Base-by-base conservation (phyloP, 2,329 filamentous ascomycete genomes). In the Herpotrichia juniperi region DNA sequence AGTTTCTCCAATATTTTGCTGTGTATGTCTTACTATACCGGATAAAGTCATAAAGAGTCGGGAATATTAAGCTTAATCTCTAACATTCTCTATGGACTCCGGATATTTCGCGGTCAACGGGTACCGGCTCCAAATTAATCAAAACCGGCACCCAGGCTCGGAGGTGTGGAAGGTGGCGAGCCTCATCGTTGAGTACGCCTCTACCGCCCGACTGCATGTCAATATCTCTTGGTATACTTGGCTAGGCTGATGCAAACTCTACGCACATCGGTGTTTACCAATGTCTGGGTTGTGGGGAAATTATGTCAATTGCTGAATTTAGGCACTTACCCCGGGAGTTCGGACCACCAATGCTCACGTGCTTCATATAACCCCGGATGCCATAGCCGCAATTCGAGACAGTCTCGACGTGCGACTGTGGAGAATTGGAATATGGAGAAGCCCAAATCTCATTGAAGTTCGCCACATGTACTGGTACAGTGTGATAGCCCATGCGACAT, bases 1-100 rank as follows among this genome's bases (percentile, higher is more conserved):
- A 19, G 46, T 9, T 35, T 43, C 28, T 51, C 17, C 40, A 44
- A 59, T 54, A 30, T 45, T 37, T 28, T 11, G 21, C 32, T 49
- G 43, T 22, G 48, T 43, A 37, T 42, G 28, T 24, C 4, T 11
- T 37, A 52, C 49, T 53, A 43, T 50, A 39, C 50, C 55, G 57
- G 57, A 12, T 61, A 61, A 60, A 61, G 48, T 48, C 31, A 17
- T n/a, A 21, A 26, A 50, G 22, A 24, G 22, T 45, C 16, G 6
- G 25, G 37, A 40, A 19, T 11, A 52, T 53, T 43, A 50, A 39
- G n/a, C 40, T 7, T 34, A 51, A 56, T 56, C 14, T 53, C 42
- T 24, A 39, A 16, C 22, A 22, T 19, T 37, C 46, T 31, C 10
- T 48, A 46, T 50, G 30, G 21, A 48, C 19, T 42, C 22, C 21